Evolutionary conservation across 306 rosid genomes (phyloP).

Genomic region (Corylus avellana): DNA sequence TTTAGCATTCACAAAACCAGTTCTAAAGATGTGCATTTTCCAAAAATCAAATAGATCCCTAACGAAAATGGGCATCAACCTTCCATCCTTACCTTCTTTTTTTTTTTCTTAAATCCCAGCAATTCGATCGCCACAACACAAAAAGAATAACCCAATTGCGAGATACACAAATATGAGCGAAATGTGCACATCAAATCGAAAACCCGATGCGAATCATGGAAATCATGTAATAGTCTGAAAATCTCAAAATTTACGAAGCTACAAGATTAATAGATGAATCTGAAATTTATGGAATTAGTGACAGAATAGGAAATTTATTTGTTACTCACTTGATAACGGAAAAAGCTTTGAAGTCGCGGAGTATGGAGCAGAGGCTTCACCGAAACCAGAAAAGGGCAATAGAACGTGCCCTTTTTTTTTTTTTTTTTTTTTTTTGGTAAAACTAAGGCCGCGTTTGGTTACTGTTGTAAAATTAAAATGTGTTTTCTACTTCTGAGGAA

Average conservation of each 20-base stretch:
- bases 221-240: not conserved
- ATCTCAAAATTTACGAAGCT: not conserved
- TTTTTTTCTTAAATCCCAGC: not conserved
- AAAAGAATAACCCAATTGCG: not conserved
- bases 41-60: not conserved
- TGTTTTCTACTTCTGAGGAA: too few species aligned
- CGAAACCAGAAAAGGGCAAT: not conserved
- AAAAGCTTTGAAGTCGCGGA: not conserved
- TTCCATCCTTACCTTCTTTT: not conserved
- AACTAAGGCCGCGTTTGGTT: not conserved
- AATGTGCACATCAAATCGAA: not conserved
- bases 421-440: too few species aligned
- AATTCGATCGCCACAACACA: not conserved
- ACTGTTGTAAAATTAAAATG: not conserved
- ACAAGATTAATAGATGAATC: not conserved
- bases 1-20: not conserved
- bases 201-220: not conserved
- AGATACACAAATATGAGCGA: not conserved
- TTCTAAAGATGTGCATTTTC: not conserved
- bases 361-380: not conserved
- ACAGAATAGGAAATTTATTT: not conserved
- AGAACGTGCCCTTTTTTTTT: not conserved
- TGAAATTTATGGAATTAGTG: not conserved
- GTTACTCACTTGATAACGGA: not conserved
- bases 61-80: not conserved